A percentile compares a stretch with the other conserved stretches of the same genome.
phyloP scores from a whole-genome alignment of 257 asterid genomes.

The Scutellaria minor region DNA sequence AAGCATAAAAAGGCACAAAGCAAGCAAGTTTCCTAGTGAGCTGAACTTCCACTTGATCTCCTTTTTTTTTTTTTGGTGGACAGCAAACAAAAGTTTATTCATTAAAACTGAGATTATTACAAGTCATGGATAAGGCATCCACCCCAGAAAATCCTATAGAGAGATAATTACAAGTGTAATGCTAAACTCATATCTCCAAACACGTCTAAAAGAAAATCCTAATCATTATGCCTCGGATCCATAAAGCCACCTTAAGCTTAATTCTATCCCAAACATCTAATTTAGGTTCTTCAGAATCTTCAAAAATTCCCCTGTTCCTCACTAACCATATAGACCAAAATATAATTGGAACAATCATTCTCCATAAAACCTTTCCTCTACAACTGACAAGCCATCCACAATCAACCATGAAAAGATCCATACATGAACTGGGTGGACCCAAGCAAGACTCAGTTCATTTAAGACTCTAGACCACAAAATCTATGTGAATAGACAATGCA shows the following conservation, averaged over 20 bases:
- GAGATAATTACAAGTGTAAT: not conserved
- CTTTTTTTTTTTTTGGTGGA: too few species aligned
- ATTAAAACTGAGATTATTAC: not conserved
- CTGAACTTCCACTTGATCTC: not conserved
- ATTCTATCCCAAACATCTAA: not conserved
- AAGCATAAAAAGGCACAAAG: conserved; percentile 7
- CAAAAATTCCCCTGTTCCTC: not conserved
- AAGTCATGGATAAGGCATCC: not conserved
- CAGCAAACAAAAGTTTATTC: not conserved
- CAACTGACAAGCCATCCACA: not conserved
- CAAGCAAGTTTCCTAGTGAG: not conserved
- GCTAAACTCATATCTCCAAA: not conserved
- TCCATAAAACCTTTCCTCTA: not conserved
- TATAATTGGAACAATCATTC: not conserved
- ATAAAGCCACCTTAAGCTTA: conserved; percentile 3
- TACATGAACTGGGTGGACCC: not conserved
- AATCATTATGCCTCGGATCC: not conserved
- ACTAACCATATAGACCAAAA: not conserved
- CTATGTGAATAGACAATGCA: not conserved
- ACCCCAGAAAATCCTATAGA: not conserved
- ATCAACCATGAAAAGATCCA: not conserved
- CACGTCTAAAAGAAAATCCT: not conserved
- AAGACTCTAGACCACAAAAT: not conserved
- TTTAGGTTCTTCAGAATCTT: not conserved
- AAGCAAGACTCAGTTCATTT: not conserved